Evolutionary conservation across 139 green algal genomes (phyloP).

Genomic region (Gonium pectorale): DNA sequence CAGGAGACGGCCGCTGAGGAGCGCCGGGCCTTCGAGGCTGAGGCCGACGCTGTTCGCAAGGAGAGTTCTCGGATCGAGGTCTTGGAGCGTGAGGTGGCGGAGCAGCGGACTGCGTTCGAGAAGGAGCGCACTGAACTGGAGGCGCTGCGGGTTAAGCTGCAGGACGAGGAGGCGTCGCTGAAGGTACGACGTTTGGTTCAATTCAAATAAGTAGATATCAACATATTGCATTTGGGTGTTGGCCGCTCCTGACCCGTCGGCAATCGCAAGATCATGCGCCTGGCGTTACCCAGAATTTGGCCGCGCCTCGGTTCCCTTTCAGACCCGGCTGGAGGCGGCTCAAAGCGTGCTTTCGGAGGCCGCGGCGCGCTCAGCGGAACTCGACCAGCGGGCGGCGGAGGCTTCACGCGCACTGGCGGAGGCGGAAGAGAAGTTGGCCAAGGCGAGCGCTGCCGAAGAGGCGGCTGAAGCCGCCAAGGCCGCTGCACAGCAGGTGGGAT

Average conservation of each 20-base stretch:
- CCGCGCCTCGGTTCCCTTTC: not conserved
- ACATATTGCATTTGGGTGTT: no score
- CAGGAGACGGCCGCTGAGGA: not conserved
- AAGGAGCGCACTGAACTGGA: not conserved
- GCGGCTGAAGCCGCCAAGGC: constrained; percentile 2
- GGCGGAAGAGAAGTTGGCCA: not conserved
- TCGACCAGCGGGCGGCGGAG: constrained; percentile 6
- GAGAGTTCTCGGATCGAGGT: not conserved
- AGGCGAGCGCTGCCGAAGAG: not conserved
- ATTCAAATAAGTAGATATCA: no score
- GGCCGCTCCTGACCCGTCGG: no score
- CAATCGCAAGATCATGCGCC: no score
- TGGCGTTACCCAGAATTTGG: no score
- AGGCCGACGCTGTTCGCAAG: not conserved
- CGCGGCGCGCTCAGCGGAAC: not conserved
- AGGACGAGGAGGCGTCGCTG: constrained; percentile 20
- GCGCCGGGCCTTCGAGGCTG: not conserved
- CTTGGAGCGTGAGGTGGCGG: not conserved
- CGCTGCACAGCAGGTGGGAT: not conserved
- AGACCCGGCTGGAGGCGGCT: not conserved
- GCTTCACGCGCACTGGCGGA: not conserved
- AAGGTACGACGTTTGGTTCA: no score
- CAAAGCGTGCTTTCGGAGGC: not conserved
- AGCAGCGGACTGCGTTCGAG: not conserved
- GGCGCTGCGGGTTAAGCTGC: not conserved